Evolutionary conservation across 352 stramenopile species (phyloP), one percentile per base, ranked within the genome.

Genomic region (Phytophthora vignae): DNA sequence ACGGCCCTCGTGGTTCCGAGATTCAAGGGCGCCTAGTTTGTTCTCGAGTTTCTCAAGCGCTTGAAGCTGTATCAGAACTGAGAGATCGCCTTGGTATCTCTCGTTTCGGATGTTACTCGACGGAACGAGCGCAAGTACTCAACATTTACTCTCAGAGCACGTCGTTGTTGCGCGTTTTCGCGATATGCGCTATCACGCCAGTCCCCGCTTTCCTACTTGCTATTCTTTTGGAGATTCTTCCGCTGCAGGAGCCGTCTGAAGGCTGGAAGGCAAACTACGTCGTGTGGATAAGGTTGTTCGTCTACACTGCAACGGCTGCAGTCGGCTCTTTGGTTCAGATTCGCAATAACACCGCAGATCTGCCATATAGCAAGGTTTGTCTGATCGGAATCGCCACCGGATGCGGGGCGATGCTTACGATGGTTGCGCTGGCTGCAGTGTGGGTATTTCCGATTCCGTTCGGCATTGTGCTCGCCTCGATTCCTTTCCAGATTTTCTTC

Each of bases 261-360:
- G 57, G 57, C 10, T 55, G 57, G 57, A 64, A 64, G n/a, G 25
- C 36, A 42, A 64, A 64, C 15, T 64, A 46, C 27, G 42, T 25
- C 1, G 57, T 44, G 19, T 55, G 42, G 40, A 48, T 55, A 46
- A 42, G 57, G 36, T 14, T 46, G 9, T 54, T 15, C 8, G 48
- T 46, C 27, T 50, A 25, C 10, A 2, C 55, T 42, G 29, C 11
- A 27, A 14, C 36, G 19, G 19, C 44, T 17, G 27, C 27, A 5
- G 8, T 53, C 1, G 44, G 58, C n/a, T 55, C 19, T 21, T 17
- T 64, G n/a, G 48, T 64, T 52, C 42, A 64, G 40, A 36, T 64
- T 48, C 58, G 58, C 21, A 27, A 5, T 36, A 31, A n/a, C 0
- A 27, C 19, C 11, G 10, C 11, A 19, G 27, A 48, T 15, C 40